Evolutionary conservation across 495 filamentous ascomycete species (phyloP), one percentile per base, ranked within the genome.

Genomic region (Aspergillus homomorphus): DNA sequence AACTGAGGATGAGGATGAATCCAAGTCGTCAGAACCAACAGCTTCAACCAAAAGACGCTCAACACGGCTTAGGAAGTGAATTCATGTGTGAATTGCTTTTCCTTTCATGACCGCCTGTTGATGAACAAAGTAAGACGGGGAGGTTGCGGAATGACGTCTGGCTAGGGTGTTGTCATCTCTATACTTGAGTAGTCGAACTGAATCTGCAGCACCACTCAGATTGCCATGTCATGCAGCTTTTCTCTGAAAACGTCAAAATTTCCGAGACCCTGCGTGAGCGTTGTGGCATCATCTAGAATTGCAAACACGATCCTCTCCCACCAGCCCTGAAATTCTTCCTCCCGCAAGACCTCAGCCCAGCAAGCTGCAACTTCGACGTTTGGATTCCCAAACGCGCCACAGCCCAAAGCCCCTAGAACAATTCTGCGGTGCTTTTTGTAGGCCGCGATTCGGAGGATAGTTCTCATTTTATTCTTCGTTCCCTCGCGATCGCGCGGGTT

Each of bases 381-480:
- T 9, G 87, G 87, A 61, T 89, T 87, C 6, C 54, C 61, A 68
- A 86, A 88, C 3, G 76, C 83, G 1, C 85, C 86, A 57, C 87
- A 89, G 1, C 88, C 88, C 69, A 89, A 72, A 0, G 87, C 86
- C 0, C 87, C 86, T 2, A 89, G 75, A 14, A 89, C 80, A 14
- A 89, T 61, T 64, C 74, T 72, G 15, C 75, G 70, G 63, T 87
- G 84, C 10, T 72, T 74, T 21, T 79, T 73, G 3, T 61, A 54
- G 9, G 73, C 84, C 18, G 83, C 80, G 19, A 86, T 69, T 3
- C 84, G 77, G 22, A 89, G 72, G 22, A 77, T 73, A 43, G 82
- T 51, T 23, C 84, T 71, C 70, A 89, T 86, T 66, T 88, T 89
- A 15, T 70, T 67, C 57, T 79, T 72, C 64, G 79, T 86, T 9